Evolutionary conservation across 1,139 yeast genomes (phyloP).

Genomic region (Diutina sp.): DNA sequence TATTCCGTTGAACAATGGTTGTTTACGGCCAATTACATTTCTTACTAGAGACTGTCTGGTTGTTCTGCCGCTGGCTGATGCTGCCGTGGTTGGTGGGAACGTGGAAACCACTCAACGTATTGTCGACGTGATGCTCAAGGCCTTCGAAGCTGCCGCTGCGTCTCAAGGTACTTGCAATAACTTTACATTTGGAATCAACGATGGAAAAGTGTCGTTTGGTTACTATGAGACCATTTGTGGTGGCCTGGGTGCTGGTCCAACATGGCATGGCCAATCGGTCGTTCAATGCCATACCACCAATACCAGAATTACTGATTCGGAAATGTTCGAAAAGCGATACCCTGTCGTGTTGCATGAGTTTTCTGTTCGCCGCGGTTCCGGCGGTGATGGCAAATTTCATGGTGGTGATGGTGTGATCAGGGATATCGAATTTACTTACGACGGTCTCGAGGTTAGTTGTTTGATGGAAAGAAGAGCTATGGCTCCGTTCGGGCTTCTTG

Average conservation of each 20-base stretch:
- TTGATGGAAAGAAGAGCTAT: conserved; percentile 47
- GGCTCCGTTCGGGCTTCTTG: conserved; percentile 48
- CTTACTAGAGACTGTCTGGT: conserved; percentile 56
- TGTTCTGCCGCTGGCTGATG: conserved; percentile 58
- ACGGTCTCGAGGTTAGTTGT: conserved; percentile 40
- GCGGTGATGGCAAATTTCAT: conserved; percentile 39
- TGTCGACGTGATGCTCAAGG: conserved; percentile 65
- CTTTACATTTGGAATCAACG: conserved; percentile 48
- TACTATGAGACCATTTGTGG: conserved; percentile 67
- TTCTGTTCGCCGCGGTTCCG: conserved; percentile 38
- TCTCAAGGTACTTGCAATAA: conserved; percentile 72
- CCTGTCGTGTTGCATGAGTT: conserved; percentile 50
- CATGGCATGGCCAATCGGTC: conserved; percentile 51
- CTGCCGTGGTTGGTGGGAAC: conserved; percentile 84
- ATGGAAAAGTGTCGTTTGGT: conserved; percentile 39
- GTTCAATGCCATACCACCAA: conserved; percentile 66
- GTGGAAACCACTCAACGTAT: conserved; percentile 81
- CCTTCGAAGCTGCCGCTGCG: conserved; percentile 49
- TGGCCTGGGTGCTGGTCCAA: conserved; percentile 56
- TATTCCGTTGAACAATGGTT: conserved; percentile 79
- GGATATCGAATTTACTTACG: conserved; percentile 45
- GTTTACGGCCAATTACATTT: conserved; percentile 47
- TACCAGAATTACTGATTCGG: conserved; percentile 60
- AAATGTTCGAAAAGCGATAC: conserved; percentile 51
- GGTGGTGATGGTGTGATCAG: conserved; percentile 59